Base-by-base conservation (phyloP, 2,329 filamentous ascomycete species). In the Chaetomiaceae sp. region DNA sequence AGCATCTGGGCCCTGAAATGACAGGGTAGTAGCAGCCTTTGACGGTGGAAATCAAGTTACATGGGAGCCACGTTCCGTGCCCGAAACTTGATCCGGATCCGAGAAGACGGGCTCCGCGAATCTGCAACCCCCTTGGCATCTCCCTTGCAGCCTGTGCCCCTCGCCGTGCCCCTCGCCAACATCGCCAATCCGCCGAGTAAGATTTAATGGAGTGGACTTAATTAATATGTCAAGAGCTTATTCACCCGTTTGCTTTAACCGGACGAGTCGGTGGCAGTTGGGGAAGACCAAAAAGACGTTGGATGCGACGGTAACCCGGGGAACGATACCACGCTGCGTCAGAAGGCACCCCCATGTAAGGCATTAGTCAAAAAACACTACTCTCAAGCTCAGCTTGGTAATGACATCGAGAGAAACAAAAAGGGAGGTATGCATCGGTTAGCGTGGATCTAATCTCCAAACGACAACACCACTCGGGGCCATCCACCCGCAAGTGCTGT, bases 221-320 rank as follows among this genome's bases (percentile, higher is more conserved):
- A 48, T 52, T 13, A 44, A 27, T 4, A 17, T 8, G 6, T 23
- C 33, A 34, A 38, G 43, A 27, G 37, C 7, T 21, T 12, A 25
- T 50, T 50, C 47, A 44, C 39, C 51, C 48, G 51, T 8, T 8
- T 31, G n/a, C 39, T 44, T 41, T 38, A 54, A 39, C 34, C 39
- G 51, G 47, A 21, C 46, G 9, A 20, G 16, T 48, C 39, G 44
- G 38, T 27, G 23, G 19, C 44, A 8, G 44, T 44, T 43, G 20
- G 23, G 50, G 31, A 17, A 25, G 16, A 20, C 19, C 35, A 25
- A 37, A 13, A 35, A 38, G 37, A 43, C 16, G 17, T 3, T 12
- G 35, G 31, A 41, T 53, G 46, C 33, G 23, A 53, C 42, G 12
- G n/a, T 47, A 38, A 27, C 10, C 31, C 35, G 31, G 43, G 51